A percentile compares a stretch with the other conserved stretches of the same genome.
phyloP scores from a whole-genome alignment of 1,139 yeast genomes.

The Candida sojae region DNA sequence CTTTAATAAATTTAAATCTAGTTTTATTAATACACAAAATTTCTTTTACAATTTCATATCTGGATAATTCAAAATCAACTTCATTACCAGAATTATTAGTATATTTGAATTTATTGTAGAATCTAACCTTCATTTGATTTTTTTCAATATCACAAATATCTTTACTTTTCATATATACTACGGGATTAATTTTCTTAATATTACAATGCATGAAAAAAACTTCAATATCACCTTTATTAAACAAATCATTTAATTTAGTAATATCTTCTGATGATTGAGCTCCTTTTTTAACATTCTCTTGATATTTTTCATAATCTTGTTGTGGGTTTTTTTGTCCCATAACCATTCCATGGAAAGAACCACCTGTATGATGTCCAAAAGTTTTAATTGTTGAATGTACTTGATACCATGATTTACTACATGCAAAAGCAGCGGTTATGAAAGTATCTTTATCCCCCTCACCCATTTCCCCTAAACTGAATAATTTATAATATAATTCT shows the following conservation, averaged over 20 bases:
- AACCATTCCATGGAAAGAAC: slow-evolving; percentile 26
- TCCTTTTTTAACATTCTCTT: slow-evolving; percentile 8
- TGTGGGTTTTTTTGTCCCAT: slow-evolving; percentile 34
- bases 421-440: slow-evolving; percentile 51
- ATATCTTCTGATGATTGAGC: slow-evolving; percentile 12
- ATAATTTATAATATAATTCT: slow-evolving; percentile 50
- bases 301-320: slow-evolving; percentile 19
- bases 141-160: slow-evolving; percentile 7
- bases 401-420: slow-evolving; percentile 46
- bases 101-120: slow-evolving; percentile 10
- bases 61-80: slow-evolving; percentile 27
- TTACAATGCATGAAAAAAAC: slow-evolving; percentile 16
- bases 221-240: slow-evolving; percentile 18
- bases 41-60: slow-evolving; percentile 25
- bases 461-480: slow-evolving; percentile 61
- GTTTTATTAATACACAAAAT: slow-evolving; percentile 24
- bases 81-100: slow-evolving; percentile 1
- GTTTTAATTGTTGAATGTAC: slow-evolving; percentile 33
- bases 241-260: slow-evolving; percentile 12
- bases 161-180: slow-evolving; percentile 5
- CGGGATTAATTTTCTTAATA: slow-evolving; percentile 12
- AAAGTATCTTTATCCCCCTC: slow-evolving; percentile 73
- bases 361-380: slow-evolving; percentile 22
- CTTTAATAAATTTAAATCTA: slow-evolving; percentile 21
- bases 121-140: slow-evolving; percentile 12